Base-by-base conservation (phyloP, 2,329 filamentous ascomycete species). In the Cercospora janseana region DNA sequence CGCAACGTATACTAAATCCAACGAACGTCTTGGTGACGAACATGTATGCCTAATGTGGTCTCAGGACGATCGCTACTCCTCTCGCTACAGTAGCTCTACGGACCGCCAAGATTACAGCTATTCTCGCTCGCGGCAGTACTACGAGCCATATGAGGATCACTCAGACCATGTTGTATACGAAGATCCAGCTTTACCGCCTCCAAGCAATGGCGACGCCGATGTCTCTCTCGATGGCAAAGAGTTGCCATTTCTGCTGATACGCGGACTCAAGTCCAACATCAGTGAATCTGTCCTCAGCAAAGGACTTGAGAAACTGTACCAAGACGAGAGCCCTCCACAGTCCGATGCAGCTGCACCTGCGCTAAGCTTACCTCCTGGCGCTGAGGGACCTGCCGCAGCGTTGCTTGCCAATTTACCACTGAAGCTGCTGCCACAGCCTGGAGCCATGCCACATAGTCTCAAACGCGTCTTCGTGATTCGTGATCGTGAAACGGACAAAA, bases 401-500 rank as follows among this genome's bases (percentile, higher is more conserved):
- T 9, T 23, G 3, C 26, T 46, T 16, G 29, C 44, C 7, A 23
- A 31, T 13, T 8, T 46, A 32, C 31, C 20, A 2, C n/a, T 26
- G 31, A 46, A 43, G 37, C 48, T 44, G 31, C 16, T 50, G 27
- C 23, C 40, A 3, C 28, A 31, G 32, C 28, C 51, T 35, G 55
- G 57, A 24, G 88, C 88, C 3, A 80, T 79, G 49, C 82, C 85
- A 24, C 83, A 84, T 15, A 88, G 87, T n/a, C 72, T 94, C 6
- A 81, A 86, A 54, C 82, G 88, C 44, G 82, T 93, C 1, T 80
- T 93, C 54, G 72, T 94, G 20, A 83, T 93, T 61, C 81, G 88
- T 48, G 86, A 92, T 63, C 78, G 83, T 35, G 77, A 75, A 53
- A 85, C 78, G 3, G 79, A 88, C 47, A 83, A 87, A 53, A 88